These are phyloP conservation scores for Euphrasia arctica DNA, from an alignment of 305 asterid species.

Conservation along the genomic window DNA sequence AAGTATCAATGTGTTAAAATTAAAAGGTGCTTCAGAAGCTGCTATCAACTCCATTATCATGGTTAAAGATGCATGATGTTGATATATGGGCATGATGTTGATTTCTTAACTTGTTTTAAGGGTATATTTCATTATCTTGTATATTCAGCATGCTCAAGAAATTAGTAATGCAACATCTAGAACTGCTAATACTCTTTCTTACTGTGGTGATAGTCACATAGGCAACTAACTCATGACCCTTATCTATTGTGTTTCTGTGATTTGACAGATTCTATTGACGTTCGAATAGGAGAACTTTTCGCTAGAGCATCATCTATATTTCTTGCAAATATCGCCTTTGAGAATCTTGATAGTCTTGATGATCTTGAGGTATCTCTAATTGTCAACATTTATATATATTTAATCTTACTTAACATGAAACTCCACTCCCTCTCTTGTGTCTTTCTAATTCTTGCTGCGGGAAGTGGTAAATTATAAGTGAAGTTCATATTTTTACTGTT, in stretches of 20 bases:
- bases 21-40: background rate
- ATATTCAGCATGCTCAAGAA: background rate
- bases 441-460: background rate
- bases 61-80: background rate
- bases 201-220: background rate
- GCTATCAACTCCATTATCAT: background rate
- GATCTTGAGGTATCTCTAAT: conserved; percentile 61
- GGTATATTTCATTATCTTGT: background rate
- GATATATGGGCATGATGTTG: background rate
- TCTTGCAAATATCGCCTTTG: conserved; percentile 67
- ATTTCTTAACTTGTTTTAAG: no score
- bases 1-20: background rate
- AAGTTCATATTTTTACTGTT: background rate
- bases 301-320: conserved; percentile 64
- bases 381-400: background rate
- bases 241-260: conserved; percentile 25
- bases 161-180: conserved; percentile 7
- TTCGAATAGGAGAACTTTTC: conserved; percentile 56
- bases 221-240: conserved; percentile 3
- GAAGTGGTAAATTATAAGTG: background rate
- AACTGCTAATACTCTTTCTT: conserved; percentile 13
- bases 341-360: conserved; percentile 57
- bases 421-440: background rate
- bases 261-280: conserved; percentile 71
- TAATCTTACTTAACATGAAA: background rate